A percentile compares a stretch with the other conserved stretches of the same genome.
Evolutionary conservation across 768 basidiomycete species (phyloP).

Genomic region (Mycena epipterygia): DNA sequence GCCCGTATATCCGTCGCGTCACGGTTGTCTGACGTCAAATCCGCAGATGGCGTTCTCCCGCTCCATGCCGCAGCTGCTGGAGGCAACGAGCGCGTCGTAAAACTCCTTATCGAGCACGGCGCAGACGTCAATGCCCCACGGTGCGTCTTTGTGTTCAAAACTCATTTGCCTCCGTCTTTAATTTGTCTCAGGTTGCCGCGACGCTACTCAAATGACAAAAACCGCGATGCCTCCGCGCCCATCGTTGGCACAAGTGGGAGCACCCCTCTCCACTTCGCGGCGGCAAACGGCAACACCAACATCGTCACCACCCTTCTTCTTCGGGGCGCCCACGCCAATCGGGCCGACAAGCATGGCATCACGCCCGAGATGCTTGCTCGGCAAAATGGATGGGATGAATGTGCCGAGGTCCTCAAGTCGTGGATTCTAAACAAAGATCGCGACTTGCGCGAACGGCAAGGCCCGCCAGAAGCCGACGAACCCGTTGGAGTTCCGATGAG

Average conservation of each 20-base stretch:
- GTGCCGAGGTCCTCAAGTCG: slow-evolving; percentile 78
- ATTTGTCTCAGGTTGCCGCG: slow-evolving; percentile 69
- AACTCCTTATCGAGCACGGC: slow-evolving; percentile 89
- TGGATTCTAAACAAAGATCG: slow-evolving; percentile 76
- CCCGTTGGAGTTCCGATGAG: slow-evolving; percentile 22
- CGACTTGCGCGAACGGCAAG: slow-evolving; percentile 69
- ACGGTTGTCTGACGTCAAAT: slow-evolving; percentile 7
- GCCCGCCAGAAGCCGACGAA: slow-evolving; percentile 45
- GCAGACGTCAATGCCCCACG: slow-evolving; percentile 99
- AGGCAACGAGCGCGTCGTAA: slow-evolving; percentile 90
- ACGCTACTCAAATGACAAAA: slow-evolving; percentile 80
- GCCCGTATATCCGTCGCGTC: background rate
- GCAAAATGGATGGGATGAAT: slow-evolving; percentile 84
- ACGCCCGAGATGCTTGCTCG: slow-evolving; percentile 89
- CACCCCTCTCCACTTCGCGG: slow-evolving; percentile 87
- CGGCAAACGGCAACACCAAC: slow-evolving; percentile 90
- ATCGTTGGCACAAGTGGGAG: slow-evolving; percentile 89
- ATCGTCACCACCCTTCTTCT: slow-evolving; percentile 86
- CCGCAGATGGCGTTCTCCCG: slow-evolving; percentile 86
- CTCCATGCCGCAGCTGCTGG: slow-evolving; percentile 95
- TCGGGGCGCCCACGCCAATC: slow-evolving; percentile 85
- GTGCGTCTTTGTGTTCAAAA: slow-evolving; percentile 55
- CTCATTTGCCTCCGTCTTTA: slow-evolving; percentile 30
- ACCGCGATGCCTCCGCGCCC: slow-evolving; percentile 73
- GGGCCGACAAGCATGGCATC: slow-evolving; percentile 91